These are phyloP conservation scores for Coccomyxa sp. DNA, from an alignment of 139 green algal species.

Conservation along the genomic window DNA sequence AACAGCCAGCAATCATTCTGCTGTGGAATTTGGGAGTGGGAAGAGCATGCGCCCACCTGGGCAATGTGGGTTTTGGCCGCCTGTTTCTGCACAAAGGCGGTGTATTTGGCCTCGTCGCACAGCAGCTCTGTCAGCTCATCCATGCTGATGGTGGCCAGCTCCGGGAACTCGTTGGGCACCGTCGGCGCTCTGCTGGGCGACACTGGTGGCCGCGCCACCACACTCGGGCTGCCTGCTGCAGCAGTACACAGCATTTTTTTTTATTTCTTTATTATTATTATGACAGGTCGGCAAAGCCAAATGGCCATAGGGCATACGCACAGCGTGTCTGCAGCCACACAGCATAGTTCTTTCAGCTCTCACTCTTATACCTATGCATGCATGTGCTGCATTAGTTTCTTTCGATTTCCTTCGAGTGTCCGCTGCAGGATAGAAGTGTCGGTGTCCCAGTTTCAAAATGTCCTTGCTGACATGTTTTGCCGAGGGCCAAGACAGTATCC, in stretches of 20 bases:
- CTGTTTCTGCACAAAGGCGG: neutral
- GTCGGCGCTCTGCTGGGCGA: neutral
- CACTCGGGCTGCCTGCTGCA: neutral
- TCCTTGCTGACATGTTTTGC: too few species aligned
- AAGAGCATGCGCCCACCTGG: neutral
- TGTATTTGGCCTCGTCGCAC: constrained; percentile 16
- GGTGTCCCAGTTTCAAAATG: too few species aligned
- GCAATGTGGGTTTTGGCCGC: neutral
- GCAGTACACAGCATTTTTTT: neutral
- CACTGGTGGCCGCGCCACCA: neutral
- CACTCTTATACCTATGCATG: too few species aligned
- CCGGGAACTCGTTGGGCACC: constrained; percentile 10
- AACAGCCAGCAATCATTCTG: too few species aligned
- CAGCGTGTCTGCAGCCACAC: too few species aligned
- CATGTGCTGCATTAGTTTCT: too few species aligned
- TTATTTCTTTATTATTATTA: too few species aligned
- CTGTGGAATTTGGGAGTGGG: neutral
- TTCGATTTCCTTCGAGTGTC: too few species aligned
- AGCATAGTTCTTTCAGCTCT: too few species aligned
- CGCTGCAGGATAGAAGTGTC: too few species aligned
- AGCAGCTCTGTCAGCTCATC: constrained; percentile 38
- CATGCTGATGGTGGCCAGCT: constrained; percentile 27
- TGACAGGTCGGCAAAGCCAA: neutral
- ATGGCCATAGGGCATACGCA: neutral
- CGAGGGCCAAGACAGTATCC: too few species aligned